These are phyloP conservation scores for Zancudomyces culisetae DNA, from an alignment of 371 early-diverging fungal genomes.

Conservation along the genomic window DNA sequence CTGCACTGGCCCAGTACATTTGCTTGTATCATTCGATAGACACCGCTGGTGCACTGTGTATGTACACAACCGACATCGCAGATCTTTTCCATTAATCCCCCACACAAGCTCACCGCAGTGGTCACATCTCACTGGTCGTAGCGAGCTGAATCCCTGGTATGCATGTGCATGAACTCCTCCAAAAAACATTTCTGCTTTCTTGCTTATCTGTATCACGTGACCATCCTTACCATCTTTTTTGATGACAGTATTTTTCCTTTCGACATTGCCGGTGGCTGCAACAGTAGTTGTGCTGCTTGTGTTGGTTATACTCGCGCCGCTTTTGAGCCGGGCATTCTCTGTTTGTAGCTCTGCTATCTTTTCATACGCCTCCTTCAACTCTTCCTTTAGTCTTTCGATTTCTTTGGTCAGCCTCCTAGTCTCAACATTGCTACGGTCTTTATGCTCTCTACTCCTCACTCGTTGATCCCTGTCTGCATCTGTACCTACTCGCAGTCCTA, in stretches of 20 bases:
- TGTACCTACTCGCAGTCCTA: constrained; percentile 2
- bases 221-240: too few species aligned
- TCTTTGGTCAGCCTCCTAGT: constrained; percentile 1
- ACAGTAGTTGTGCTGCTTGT: background rate
- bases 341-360: background rate
- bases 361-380: background rate
- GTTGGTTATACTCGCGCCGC: too few species aligned
- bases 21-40: constrained; percentile 12
- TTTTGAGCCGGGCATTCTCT: constrained; percentile 1
- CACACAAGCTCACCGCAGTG: constrained; percentile 68
- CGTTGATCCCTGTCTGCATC: background rate
- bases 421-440: constrained; percentile 6
- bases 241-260: too few species aligned
- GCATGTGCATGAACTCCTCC: constrained; percentile 2
- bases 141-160: constrained; percentile 16
- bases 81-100: constrained; percentile 46
- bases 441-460: background rate
- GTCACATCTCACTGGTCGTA: constrained; percentile 57
- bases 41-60: constrained; percentile 42
- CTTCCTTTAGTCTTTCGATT: background rate
- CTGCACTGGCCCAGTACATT: constrained; percentile 12
- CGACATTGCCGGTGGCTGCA: too few species aligned
- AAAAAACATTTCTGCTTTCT: constrained; percentile 4
- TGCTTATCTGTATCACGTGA: background rate
- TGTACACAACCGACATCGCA: constrained; percentile 49